Percentiles rank a stretch among this genome's conserved stretches.
These are phyloP conservation scores for Colletotrichum camelliae DNA, from an alignment of 2,329 filamentous ascomycete species.

Conservation along the genomic window DNA sequence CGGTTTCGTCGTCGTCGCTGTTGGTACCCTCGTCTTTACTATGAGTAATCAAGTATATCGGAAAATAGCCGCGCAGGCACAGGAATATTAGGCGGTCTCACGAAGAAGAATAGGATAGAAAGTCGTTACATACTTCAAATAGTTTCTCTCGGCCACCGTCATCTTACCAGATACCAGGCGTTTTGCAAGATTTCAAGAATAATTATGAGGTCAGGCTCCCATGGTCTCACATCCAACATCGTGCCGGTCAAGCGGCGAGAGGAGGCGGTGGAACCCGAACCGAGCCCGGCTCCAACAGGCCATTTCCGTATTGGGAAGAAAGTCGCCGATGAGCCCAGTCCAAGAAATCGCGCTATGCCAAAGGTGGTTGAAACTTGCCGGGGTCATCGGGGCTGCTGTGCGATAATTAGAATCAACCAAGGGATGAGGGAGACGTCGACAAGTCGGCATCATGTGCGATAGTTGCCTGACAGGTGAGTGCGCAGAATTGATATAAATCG, in stretches of 20 bases:
- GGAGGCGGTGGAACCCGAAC: not conserved
- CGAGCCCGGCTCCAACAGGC: not conserved
- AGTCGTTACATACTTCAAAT: accelerated
- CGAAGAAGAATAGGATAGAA: not conserved
- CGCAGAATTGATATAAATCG: not conserved
- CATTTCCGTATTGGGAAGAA: not conserved
- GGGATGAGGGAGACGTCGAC: not conserved
- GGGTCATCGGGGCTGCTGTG: not conserved
- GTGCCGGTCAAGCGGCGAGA: not conserved
- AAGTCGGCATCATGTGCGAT: not conserved
- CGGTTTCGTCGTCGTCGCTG: no score
- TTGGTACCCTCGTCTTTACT: no score
- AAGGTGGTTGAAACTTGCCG: not conserved
- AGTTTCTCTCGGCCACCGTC: not conserved
- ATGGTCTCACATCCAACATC: not conserved
- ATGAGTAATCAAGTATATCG: accelerated
- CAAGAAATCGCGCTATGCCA: not conserved
- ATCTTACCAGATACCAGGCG: accelerated
- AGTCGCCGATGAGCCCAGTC: not conserved
- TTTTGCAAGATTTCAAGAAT: not conserved
- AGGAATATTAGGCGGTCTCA: accelerated
- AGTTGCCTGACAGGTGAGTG: accelerated
- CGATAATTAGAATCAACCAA: not conserved
- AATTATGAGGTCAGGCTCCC: not conserved
- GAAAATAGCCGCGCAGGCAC: not conserved